These are phyloP conservation scores for Cyclostephanos tholiformis DNA, from an alignment of 108 stramenopile species.

Conservation along the genomic window DNA sequence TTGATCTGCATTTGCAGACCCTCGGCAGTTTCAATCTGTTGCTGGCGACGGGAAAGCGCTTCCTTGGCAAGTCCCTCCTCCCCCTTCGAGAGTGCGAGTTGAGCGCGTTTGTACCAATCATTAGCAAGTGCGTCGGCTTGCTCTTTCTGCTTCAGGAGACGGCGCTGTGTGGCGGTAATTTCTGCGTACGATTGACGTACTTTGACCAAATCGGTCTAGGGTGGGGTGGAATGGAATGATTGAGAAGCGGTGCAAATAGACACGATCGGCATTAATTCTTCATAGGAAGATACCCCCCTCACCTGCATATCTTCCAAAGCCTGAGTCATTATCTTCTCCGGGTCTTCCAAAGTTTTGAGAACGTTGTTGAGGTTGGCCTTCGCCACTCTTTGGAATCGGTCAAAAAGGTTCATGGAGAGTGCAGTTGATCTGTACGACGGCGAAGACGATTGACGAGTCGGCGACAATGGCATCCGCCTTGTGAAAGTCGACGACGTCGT, in stretches of 20 bases:
- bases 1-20: constrained; percentile 79
- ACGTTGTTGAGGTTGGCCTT: constrained; percentile 93
- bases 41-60: constrained; percentile 88
- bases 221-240: background rate
- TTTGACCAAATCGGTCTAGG: constrained; percentile 90
- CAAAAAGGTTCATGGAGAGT: constrained; percentile 83
- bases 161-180: constrained; percentile 95
- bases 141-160: constrained; percentile 89
- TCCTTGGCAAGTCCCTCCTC: constrained; percentile 95
- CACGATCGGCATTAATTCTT: too few species aligned
- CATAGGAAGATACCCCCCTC: too few species aligned
- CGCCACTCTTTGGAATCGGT: constrained; percentile 83
- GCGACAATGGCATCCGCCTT: background rate
- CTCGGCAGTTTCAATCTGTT: constrained; percentile 76
- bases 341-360: constrained; percentile 91
- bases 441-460: constrained; percentile 9
- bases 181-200: constrained; percentile 97
- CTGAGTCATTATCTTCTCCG: constrained; percentile 96
- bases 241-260: background rate
- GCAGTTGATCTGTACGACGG: constrained; percentile 21
- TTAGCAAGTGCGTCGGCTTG: constrained; percentile 81
- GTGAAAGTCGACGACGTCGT: constrained; percentile 36
- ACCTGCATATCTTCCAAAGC: constrained; percentile 98
- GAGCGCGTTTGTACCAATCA: constrained; percentile 96
- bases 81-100: constrained; percentile 90